These are phyloP conservation scores for Fusarium sacchari DNA, from an alignment of 2,329 filamentous ascomycete genomes.

Conservation along the genomic window DNA sequence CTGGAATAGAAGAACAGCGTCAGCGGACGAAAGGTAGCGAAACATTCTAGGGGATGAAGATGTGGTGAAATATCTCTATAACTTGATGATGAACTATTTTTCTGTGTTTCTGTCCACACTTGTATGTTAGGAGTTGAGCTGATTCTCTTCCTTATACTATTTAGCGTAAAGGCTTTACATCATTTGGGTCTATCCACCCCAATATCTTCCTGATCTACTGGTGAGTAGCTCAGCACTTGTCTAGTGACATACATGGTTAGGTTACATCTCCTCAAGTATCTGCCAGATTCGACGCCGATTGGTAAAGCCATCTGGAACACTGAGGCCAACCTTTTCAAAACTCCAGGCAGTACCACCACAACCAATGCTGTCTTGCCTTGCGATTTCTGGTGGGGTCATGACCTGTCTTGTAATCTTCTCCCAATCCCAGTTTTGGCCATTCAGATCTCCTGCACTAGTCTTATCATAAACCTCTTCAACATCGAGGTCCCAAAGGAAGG, in stretches of 20 bases:
- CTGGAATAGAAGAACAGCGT: background rate
- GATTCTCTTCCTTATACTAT: background rate
- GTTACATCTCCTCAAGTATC: constrained; percentile 15
- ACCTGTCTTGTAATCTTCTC: constrained; percentile 13
- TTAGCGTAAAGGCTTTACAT: background rate
- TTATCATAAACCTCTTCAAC: background rate
- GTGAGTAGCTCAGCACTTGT: background rate
- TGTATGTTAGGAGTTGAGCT: background rate
- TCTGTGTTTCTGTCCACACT: background rate
- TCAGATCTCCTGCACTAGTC: background rate
- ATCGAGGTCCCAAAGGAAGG: constrained; percentile 18
- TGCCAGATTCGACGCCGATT: constrained; percentile 22
- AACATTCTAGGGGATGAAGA: background rate
- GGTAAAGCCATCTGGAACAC: background rate
- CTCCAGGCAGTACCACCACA: background rate
- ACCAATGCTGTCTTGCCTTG: background rate
- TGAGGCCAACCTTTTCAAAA: background rate
- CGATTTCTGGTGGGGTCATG: background rate
- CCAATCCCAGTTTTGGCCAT: background rate
- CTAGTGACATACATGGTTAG: background rate
- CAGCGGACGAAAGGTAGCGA: background rate
- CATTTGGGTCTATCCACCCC: background rate
- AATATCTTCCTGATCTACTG: background rate
- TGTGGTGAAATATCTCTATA: background rate
- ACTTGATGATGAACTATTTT: background rate